Base-by-base conservation (phyloP, 2,329 filamentous ascomycete genomes). In the Neopestalotiopsis clavispora region DNA sequence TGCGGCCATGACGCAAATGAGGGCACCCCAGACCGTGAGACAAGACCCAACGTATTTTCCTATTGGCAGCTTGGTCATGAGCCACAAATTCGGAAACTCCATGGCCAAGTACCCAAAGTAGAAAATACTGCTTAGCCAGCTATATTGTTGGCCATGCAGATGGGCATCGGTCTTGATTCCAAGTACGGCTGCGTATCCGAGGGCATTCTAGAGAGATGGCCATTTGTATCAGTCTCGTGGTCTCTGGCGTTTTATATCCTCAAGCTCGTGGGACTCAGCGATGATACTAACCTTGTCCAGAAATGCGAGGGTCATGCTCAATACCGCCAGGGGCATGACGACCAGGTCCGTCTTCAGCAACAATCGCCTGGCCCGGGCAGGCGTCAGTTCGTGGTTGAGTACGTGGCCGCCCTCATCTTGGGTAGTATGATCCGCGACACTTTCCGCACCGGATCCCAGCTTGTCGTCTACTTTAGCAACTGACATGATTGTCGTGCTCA, bases 11-110 rank as follows among this genome's bases (percentile, higher is more conserved):
- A 69, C 68, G 71, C 75, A 74, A 3, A 76, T 61, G 17, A 75
- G 73, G 5, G 75, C 72, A 1, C 83, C 83, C 84, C 84, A 85
- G 20, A 80, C 72, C 2, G 81, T 73, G 28, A 81, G 75, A 67
- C 79, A 80, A 7, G 73, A 72, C 0, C 79, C 79, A 3, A 80
- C 74, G 65, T 78, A 79, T 56, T 79, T 80, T 56, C 72, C 79
- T 6, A 80, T 68, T 14, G 78, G 78, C 4, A 79, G 72, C 63
- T 72, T 61, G 69, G 77, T 74, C 58, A 80, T 69, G 32, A 78
- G 65, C 63, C 75, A 73, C 6, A 79, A 79, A 40, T 81, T 80
- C 1, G 82, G 81, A 66, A 81, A 83, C 59, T 85, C 83, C 1
- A 81, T 82, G 0, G 79, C 73, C 2, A 86, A 74, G 61, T 82